Evolutionary conservation across 2,329 filamentous ascomycete species (phyloP).

Genomic region (Periconia digitata): DNA sequence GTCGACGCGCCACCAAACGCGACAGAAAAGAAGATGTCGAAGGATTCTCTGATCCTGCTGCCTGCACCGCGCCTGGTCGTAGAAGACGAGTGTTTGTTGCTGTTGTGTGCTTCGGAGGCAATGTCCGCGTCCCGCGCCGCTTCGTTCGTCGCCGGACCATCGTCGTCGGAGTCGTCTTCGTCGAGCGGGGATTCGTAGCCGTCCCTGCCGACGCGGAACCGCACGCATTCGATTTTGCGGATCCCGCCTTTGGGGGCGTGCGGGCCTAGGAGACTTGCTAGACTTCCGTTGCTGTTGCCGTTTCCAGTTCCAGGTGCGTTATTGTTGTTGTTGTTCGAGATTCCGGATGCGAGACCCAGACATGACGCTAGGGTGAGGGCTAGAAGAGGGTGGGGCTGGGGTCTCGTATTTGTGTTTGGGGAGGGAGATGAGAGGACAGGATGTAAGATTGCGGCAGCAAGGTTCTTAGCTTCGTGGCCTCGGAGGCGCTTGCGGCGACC

Average conservation of each 20-base stretch:
- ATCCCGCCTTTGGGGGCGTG: slow-evolving; percentile 34
- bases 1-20: slow-evolving; percentile 45
- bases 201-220: slow-evolving; percentile 45
- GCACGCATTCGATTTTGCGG: slow-evolving; percentile 45
- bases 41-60: slow-evolving; percentile 40
- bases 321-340: not conserved
- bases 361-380: slow-evolving; percentile 47
- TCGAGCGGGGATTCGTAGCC: slow-evolving; percentile 45
- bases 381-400: slow-evolving; percentile 35
- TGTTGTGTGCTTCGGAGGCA: too few relatives aligned
- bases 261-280: too few relatives aligned
- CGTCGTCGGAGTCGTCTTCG: slow-evolving; percentile 41
- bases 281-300: slow-evolving; percentile 30
- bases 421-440: slow-evolving; percentile 37
- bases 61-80: slow-evolving; percentile 4
- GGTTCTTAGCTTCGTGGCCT: slow-evolving; percentile 50
- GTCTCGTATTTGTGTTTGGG: slow-evolving; percentile 14
- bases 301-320: too few relatives aligned
- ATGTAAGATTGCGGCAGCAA: slow-evolving; percentile 48
- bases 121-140: too few relatives aligned
- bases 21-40: slow-evolving; percentile 48
- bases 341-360: slow-evolving; percentile 34
- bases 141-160: slow-evolving; percentile 6
- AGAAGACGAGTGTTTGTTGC: too few relatives aligned
- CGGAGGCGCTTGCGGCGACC: slow-evolving; percentile 46